phyloP scores from a whole-genome alignment of 805 yeast genomes.

The Lachancea mirantina region DNA sequence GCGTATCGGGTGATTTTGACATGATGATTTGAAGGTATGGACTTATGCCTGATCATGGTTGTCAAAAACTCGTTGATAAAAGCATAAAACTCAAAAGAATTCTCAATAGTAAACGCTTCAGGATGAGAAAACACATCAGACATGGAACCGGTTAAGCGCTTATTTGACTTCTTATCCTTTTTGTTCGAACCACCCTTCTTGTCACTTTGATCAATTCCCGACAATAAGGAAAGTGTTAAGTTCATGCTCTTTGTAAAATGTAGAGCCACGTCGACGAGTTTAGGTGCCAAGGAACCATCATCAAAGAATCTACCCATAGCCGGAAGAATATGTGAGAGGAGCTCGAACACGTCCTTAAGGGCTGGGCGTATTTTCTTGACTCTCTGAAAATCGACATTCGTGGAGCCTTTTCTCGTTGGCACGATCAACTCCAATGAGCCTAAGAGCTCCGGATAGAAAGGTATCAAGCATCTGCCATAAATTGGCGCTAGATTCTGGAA shows the following conservation, averaged over 20 bases:
- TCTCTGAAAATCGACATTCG: constrained; percentile 35
- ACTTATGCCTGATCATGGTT: constrained; percentile 40
- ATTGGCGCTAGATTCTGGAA: constrained; percentile 27
- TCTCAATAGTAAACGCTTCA: constrained; percentile 42
- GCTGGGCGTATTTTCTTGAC: constrained; percentile 20
- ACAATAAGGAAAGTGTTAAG: too few relatives aligned
- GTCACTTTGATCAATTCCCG: too few relatives aligned
- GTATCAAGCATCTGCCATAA: constrained; percentile 34
- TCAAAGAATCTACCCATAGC: constrained; percentile 34
- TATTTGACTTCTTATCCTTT: constrained; percentile 38
- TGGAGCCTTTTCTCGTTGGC: constrained; percentile 42
- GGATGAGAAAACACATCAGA: constrained; percentile 66
- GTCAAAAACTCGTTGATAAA: constrained; percentile 39
- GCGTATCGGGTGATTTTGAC: constrained; percentile 47
- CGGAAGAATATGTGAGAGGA: constrained; percentile 15
- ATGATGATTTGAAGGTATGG: constrained; percentile 56
- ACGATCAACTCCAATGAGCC: constrained; percentile 50
- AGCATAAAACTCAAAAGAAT: constrained; percentile 33
- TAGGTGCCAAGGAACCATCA: constrained; percentile 47
- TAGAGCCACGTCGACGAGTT: constrained; percentile 53
- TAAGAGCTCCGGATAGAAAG: constrained; percentile 45
- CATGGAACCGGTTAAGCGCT: constrained; percentile 41
- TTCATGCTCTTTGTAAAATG: constrained; percentile 32
- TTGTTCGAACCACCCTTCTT: too few relatives aligned
- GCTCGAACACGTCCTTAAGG: constrained; percentile 18